Evolutionary conservation across 2,329 filamentous ascomycete species (phyloP), one percentile per base, ranked within the genome.

Genomic region (Neofusicoccum parvum): DNA sequence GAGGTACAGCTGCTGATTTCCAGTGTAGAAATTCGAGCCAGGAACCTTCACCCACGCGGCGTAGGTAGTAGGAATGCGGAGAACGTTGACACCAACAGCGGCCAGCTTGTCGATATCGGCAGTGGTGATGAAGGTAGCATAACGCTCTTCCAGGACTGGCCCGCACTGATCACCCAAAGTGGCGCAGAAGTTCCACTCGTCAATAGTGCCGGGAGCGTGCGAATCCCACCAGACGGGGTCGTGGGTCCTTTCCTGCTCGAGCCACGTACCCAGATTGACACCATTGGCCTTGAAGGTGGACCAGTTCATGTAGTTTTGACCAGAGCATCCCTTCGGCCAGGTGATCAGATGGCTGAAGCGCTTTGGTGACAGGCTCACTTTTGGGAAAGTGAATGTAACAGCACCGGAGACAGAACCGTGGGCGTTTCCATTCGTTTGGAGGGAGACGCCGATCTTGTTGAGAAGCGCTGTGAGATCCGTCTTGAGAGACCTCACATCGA

Each of bases 1-100:
- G 0, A 70, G 70, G n/a, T 68, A 7, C 27, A 32, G 27, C 51
- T 56, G 51, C 51, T 79, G 77, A 32, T 73, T 73, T 27, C 77
- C 77, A 39, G 63, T 66, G 67, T 79, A 77, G 20, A 78, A 68
- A 34, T 72, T 62, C 5, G 68, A 71, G 3, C 75, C 75, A 7
- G 76, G 75, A 9, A 78, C 71, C 15, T 74, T 70, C 54, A 78
- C 66, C 76, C 76, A 80, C 4, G 75, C 75, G 1, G 76, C 74
- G 51, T 78, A 79, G 6, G 73, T 74, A 1, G 73, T 76, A 0
- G 77, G 75, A 20, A 80, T 78, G 5, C 76, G 71, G 14, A 79
- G 71, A 4, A 72, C 69, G 50, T 75, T 75, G 37, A 79, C 69
- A 10, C 73, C 73, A 3, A 68, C 68, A 14, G 69, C 68, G 11